Percentiles rank a stretch among this genome's conserved stretches.
phyloP scores from a whole-genome alignment of 148 eudicot species.

The Bassia scoparia region DNA sequence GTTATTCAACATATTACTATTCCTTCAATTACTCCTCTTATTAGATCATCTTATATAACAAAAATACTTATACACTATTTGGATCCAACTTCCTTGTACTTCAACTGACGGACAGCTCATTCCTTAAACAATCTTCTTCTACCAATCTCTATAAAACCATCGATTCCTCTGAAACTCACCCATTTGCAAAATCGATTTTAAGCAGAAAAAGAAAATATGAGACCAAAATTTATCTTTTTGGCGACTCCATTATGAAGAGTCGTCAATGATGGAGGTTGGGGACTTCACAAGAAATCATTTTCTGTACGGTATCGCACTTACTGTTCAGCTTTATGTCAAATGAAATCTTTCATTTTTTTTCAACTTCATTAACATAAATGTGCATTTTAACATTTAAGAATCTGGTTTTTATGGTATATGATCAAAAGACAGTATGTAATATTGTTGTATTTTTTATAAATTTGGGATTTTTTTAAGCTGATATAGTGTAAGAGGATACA shows the following conservation, averaged over 20 bases:
- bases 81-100: neutral
- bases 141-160: slow-evolving; percentile 10
- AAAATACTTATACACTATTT: too few relatives aligned
- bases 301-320: slow-evolving; percentile 50
- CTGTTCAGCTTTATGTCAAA: slow-evolving; percentile 24
- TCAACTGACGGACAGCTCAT: neutral
- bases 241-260: slow-evolving; percentile 83
- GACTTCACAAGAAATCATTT: slow-evolving; percentile 71
- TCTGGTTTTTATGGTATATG: neutral
- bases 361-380: too few relatives aligned
- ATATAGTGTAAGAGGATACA: slow-evolving; percentile 81
- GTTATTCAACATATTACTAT: too few relatives aligned
- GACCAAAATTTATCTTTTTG: slow-evolving; percentile 75
- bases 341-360: neutral
- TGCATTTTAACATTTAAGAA: too few relatives aligned
- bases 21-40: too few relatives aligned
- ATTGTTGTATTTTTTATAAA: neutral
- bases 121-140: too few relatives aligned
- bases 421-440: too few relatives aligned
- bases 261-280: slow-evolving; percentile 76
- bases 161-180: neutral
- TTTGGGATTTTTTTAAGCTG: slow-evolving; percentile 36
- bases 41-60: too few relatives aligned
- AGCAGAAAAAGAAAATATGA: slow-evolving; percentile 35
- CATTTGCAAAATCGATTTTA: neutral